These are phyloP conservation scores for Dryadomyces quercus-mongolicae DNA, from an alignment of 2,329 filamentous ascomycete genomes.

Conservation along the genomic window DNA sequence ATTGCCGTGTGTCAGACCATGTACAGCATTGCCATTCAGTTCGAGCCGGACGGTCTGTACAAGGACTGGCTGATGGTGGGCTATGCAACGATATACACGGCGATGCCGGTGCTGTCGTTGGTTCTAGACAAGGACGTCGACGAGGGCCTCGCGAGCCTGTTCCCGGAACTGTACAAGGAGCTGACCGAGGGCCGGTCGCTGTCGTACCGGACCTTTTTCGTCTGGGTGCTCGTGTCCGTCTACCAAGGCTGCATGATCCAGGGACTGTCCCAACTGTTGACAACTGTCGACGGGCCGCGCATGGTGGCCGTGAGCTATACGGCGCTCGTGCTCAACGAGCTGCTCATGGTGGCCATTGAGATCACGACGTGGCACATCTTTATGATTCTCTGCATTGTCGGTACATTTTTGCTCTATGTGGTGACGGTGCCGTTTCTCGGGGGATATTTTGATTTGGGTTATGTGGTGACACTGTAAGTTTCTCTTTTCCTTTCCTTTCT, in stretches of 20 bases:
- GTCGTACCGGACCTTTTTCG: conserved; percentile 88
- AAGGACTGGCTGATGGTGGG: conserved; percentile 95
- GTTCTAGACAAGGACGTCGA: conserved; percentile 94
- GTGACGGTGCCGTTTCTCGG: conserved; percentile 77
- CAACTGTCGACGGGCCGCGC: conserved; percentile 56
- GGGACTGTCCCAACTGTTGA: conserved; percentile 80
- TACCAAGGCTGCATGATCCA: conserved; percentile 96
- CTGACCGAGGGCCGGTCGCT: conserved; percentile 79
- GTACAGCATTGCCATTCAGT: conserved; percentile 85
- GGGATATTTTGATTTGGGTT: conserved; percentile 78
- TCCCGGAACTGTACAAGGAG: conserved; percentile 96
- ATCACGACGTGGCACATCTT: conserved; percentile 94
- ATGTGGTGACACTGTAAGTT: conserved; percentile 56
- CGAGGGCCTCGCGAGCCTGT: conserved; percentile 83
- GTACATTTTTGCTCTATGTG: conserved; percentile 70
- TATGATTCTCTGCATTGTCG: conserved; percentile 77
- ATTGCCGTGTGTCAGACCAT: conserved; percentile 95
- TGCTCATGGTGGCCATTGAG: conserved; percentile 93
- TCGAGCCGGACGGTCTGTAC: conserved; percentile 90
- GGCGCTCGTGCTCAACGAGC: conserved; percentile 82
- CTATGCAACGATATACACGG: conserved; percentile 93
- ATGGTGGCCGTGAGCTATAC: conserved; percentile 93
- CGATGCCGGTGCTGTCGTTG: conserved; percentile 80
- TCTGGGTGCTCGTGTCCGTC: conserved; percentile 89
- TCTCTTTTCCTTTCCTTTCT: background rate